These are phyloP conservation scores for Saccharomycopsis sp. DNA, from an alignment of 805 yeast species.

Conservation along the genomic window DNA sequence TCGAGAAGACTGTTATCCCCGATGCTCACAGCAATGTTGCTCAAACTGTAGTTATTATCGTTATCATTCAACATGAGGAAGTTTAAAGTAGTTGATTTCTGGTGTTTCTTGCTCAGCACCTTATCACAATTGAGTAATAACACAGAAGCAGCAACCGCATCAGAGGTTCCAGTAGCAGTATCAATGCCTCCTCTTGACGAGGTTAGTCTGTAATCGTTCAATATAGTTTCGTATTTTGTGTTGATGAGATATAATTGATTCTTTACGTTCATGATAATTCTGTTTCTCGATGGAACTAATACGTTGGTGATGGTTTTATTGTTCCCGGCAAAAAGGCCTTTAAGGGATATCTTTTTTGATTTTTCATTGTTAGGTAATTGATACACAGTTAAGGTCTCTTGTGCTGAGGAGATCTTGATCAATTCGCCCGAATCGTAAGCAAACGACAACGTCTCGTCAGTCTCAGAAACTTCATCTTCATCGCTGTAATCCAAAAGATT, in stretches of 20 bases:
- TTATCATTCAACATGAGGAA: conserved; percentile 11
- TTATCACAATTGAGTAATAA: neutral
- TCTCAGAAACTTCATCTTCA: neutral
- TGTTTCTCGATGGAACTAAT: conserved; percentile 12
- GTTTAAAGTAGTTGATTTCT: conserved; percentile 9
- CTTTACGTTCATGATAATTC: conserved; percentile 12
- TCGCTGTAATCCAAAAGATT: neutral
- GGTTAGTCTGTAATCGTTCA: conserved; percentile 8
- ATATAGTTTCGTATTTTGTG: conserved; percentile 15
- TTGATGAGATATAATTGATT: conserved; percentile 11
- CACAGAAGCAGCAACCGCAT: neutral
- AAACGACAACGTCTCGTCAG: conserved; percentile 1
- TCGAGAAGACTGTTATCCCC: conserved; percentile 20
- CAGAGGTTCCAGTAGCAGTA: neutral
- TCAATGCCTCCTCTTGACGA: neutral
- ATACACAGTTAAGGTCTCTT: conserved; percentile 3
- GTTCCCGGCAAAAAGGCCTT: neutral
- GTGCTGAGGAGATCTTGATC: neutral
- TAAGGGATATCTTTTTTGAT: conserved; percentile 1
- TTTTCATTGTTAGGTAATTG: neutral
- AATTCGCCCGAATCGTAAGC: conserved; percentile 11
- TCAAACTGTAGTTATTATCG: conserved; percentile 16
- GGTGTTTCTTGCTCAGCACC: neutral
- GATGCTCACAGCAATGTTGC: conserved; percentile 17
- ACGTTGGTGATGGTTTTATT: neutral